Base-by-base conservation (phyloP, 352 stramenopile genomes). In the Pythium oligandrum region DNA sequence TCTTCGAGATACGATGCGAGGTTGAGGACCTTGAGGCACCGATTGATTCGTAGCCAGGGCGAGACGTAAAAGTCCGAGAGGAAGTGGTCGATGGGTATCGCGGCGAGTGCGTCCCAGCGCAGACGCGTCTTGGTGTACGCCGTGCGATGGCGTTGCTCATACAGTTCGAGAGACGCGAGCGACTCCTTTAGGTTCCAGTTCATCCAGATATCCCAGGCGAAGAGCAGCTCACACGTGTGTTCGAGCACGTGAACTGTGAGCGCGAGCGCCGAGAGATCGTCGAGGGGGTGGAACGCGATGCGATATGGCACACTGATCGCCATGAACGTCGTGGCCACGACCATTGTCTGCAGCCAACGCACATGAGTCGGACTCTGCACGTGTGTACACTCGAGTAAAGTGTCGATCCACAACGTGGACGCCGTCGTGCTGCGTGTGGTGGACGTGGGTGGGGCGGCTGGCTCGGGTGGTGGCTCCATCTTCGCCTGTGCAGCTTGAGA, bases 71-170 rank as follows among this genome's bases (percentile, higher is more conserved):
- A 83, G 37, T 75, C 61, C 6, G 68, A 61, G 1, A 76, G 47
- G 30, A 85, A 74, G 48, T 85, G 71, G 44, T 82, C 74, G 9
- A 85, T 64, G 4, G 75, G 75, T n/a, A 85, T 68, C 0, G 75
- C 71, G 6, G 67, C 59, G 11, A 78, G 40, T 30, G 68, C 53
- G 45, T 86, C 75, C 42, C 74, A 70, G 48, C 66, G 68, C 4
- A 86, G 31, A 0, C 61, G 60, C 6, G 64, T 38, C 17, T 54
- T 36, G 3, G 59, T 51, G 53, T 86, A 86, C n/a, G 64, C 49
- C 5, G 66, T 48, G 5, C 65, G 67, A 3, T 79, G 64, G 3
- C 59, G 66, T 10, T 64, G 61, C 50, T 86, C 72, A 39, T 83
- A 86, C 17, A 83, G 49, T 37, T 83, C 75, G 55, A 86, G 68